Evolutionary conservation across 768 basidiomycete genomes (phyloP), one percentile per base, ranked within the genome.

Genomic region (Mycena belliarum): DNA sequence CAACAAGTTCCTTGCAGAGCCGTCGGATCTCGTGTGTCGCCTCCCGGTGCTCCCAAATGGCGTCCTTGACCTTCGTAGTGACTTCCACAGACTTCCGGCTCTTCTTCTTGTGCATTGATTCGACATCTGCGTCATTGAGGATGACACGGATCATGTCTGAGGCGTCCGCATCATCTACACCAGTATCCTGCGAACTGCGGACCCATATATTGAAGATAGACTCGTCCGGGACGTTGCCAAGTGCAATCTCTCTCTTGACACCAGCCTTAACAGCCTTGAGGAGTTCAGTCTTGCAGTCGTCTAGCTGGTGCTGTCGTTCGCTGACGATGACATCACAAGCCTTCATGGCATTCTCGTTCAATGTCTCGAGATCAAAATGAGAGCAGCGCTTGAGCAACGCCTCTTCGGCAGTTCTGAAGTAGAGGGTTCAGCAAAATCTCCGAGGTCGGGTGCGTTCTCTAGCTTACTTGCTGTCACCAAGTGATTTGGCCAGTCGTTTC

Each of bases 381-480:
- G 95, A 95, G 69, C 94, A 96, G 37, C 95, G 89, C 69, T 98
- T 98, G 57, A 98, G 80, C 12, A 98, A 81, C 2, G 95, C 94
- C 75, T 97, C 93, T 67, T 94, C 92, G 3, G 92, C 92, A 59
- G 92, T 83, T 64, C 92, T 94, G 58, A 35, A 52, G 21, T 43
- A n/a, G 59, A 57, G 52, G 14, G 38, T 51, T 54, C 51, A 42
- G 24, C 28, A 45, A 40, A 35, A 46, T 43, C 20, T 25, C 8
- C 40, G 15, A n/a, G 21, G 23, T 38, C 29, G 55, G 50, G 40
- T 50, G 49, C 21, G 23, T 8, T 18, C 21, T 15, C 28, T 37
- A 41, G 78, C 91, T 64, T 76, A 91, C 84, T 86, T 89, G 82
- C 91, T 93, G 49, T 94, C 91, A 54, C 94, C 93, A 18, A 97